These are phyloP conservation scores for Debaryomyces fabryi DNA, from an alignment of 1,139 yeast genomes.

Conservation along the genomic window DNA sequence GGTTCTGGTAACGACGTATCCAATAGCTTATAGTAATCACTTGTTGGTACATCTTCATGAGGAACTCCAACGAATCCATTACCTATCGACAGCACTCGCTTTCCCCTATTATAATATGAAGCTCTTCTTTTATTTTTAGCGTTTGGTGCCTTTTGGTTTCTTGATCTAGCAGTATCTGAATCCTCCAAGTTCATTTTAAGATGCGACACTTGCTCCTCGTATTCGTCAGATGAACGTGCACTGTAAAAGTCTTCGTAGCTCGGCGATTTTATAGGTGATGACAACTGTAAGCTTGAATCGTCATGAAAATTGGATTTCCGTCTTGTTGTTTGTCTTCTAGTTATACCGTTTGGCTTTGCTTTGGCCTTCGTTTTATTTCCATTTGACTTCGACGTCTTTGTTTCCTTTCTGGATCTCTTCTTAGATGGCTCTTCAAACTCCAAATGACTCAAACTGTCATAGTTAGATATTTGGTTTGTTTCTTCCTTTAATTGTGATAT, in stretches of 20 bases:
- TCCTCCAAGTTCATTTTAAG: constrained; percentile 20
- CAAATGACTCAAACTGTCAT: constrained; percentile 17
- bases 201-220: constrained; percentile 35
- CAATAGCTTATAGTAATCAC: constrained; percentile 63
- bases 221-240: constrained; percentile 23
- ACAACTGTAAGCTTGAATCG: constrained; percentile 22
- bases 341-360: background rate
- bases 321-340: constrained; percentile 2
- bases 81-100: constrained; percentile 73
- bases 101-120: constrained; percentile 63
- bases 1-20: constrained; percentile 70
- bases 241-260: constrained; percentile 12
- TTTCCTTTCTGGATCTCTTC: constrained; percentile 4
- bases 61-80: constrained; percentile 73
- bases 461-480: constrained; percentile 21
- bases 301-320: constrained; percentile 7
- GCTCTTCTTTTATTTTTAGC: constrained; percentile 40
- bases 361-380: background rate
- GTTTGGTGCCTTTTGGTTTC: constrained; percentile 17
- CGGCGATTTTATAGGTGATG: constrained; percentile 29
- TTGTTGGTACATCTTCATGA: constrained; percentile 60
- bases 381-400: background rate
- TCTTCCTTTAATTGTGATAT: constrained; percentile 29
- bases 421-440: constrained; percentile 13
- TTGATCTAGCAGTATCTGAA: constrained; percentile 24